Base-by-base conservation (phyloP, 352 stramenopile species). In the Globisporangium yorkense region DNA sequence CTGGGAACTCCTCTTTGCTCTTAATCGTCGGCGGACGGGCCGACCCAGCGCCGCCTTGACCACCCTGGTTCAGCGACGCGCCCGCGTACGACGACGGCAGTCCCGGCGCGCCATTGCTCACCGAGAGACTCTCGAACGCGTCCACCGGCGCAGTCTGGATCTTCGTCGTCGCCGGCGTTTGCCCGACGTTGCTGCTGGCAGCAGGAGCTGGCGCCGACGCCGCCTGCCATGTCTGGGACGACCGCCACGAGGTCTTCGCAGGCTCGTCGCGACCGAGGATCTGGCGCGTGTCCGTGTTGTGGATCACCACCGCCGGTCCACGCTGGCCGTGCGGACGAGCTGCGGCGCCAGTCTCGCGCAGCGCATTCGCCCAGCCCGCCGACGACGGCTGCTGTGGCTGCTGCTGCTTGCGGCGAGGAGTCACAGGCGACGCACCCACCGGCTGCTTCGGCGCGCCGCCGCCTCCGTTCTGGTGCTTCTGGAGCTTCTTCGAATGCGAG, bases 301-400 rank as follows among this genome's bases (percentile, higher is more conserved):
- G 70, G 24, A 89, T 65, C 35, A 87, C 72, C 10, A 82, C 75
- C 8, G 74, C 54, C 5, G 78, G 54, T 1, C 75, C 67, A 18
- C 67, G 66, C 20, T 62, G 67, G n/a, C 54, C 54, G n/a, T 56
- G 53, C 6, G 47, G 61, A 5, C 53, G 49, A 0, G 67, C 41
- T 5, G 68, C 65, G 7, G 86, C 58, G 12, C 80, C 80, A n/a
- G 74, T 89, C 50, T 91, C 76, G 29, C 82, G 77, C 39, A 94
- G 57, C 13, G 79, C 84, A 39, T 86, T 92, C 1, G 72, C 71
- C 84, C 84, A 94, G 18, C 81, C 84, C 35, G 80, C 75, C 21
- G 74, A 65, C 8, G 74, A 64, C 21, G 64, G 65, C 41, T 72
- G 58, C 5, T 63, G 65, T 12, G 65, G 70, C 58, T 87, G 79